Evolutionary conservation across 805 yeast genomes (phyloP).

Genomic region (Lachancea quebecensis): DNA sequence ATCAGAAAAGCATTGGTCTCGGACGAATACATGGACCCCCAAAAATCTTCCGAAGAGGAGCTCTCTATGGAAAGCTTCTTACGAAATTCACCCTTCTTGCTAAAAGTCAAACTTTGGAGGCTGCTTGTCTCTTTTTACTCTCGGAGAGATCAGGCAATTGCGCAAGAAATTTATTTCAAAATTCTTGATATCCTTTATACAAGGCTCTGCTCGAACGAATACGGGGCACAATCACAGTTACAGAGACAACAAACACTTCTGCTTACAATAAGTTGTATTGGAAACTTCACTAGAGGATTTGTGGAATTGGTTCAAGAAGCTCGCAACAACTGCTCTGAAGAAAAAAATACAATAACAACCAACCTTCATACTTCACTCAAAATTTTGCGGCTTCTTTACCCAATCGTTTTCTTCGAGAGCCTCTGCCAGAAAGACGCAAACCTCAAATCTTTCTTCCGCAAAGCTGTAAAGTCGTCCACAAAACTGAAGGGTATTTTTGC

Average conservation of each 20-base stretch:
- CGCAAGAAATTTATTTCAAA: conserved; percentile 44
- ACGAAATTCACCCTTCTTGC: conserved; percentile 52
- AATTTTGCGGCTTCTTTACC: conserved; percentile 38
- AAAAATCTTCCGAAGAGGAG: conserved; percentile 29
- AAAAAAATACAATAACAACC: neutral
- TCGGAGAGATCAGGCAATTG: conserved; percentile 27
- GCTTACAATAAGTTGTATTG: conserved; percentile 46
- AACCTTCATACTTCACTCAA: conserved; percentile 22
- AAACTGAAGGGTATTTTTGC: conserved; percentile 42
- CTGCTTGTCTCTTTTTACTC: conserved; percentile 54
- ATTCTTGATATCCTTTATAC: conserved; percentile 41
- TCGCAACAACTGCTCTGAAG: neutral
- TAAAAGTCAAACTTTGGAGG: conserved; percentile 71
- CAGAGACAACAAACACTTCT: conserved; percentile 41
- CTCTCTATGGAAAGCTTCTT: conserved; percentile 57
- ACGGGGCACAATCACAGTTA: conserved; percentile 18
- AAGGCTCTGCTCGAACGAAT: conserved; percentile 29
- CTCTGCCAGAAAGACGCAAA: conserved; percentile 35
- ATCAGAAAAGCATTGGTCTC: neutral
- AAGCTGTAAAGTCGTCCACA: conserved; percentile 38
- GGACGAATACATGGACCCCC: neutral
- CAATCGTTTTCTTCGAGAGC: conserved; percentile 49
- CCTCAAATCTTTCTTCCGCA: conserved; percentile 37
- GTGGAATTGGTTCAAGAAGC: conserved; percentile 31
- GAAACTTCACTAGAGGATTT: conserved; percentile 40